Evolutionary conservation across 1,139 yeast genomes (phyloP), one percentile per base, ranked within the genome.

Genomic region (Nakaseomyces sp.): DNA sequence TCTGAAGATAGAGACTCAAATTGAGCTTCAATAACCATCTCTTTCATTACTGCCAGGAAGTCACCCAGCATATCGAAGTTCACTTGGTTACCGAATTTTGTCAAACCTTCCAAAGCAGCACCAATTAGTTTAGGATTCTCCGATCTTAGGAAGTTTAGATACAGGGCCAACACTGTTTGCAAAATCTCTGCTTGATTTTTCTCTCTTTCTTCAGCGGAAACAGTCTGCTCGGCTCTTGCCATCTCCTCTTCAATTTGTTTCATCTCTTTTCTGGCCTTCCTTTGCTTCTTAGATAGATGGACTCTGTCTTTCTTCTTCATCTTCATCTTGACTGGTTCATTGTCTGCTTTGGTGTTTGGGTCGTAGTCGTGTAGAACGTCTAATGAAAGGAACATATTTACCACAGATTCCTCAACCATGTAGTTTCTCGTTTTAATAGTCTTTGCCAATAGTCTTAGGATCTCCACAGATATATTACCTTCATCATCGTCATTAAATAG

Each of bases 1-100:
- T 47, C 53, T n/a, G 73, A 60, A 41, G 64, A 58, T 43, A 68
- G 63, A 42, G 65, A 65, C 50, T 64, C 72, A 15, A 68, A 67
- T 32, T 71, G 69, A n/a, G 72, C 67, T 26, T 77, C 82, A 17
- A 64, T 57, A 64, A 84, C 76, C 24, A 85, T 73, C 63, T 91
- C 97, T 54, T 93, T 73, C 58, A 91, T 72, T 2, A 88, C 95
- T 61, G 84, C 94, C 41, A 91, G 71, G 63, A 91, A 79, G 62
- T 91, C 98, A 24, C 97, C 97, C 54, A 91, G 74, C 44, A 91
- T 70, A 53, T 91, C 97, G 44, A 91, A 78, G 60, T 91, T 91
- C 30, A 94, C 89, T 79, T 89, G 81, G 58, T 82, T 91, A 2
- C 97, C 95, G 60, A 82, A 88, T 60, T 78, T 79, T 2, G 96